Percentiles rank a stretch among this genome's conserved stretches.
phyloP scores from a whole-genome alignment of 805 yeast species.

The Candida ponderosae region DNA sequence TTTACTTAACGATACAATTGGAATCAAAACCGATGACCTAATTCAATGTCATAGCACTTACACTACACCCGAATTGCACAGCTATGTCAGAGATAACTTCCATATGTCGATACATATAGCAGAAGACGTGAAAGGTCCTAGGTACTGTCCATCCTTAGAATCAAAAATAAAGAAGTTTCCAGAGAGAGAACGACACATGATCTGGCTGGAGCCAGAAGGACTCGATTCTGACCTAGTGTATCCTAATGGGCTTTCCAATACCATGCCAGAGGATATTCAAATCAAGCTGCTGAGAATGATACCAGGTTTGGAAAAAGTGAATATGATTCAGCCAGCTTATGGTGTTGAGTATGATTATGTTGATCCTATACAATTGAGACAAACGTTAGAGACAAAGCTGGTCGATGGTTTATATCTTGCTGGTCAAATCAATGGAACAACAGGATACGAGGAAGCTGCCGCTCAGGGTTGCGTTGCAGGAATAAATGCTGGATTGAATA shows the following conservation, averaged over 20 bases:
- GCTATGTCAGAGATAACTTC: slow-evolving; percentile 58
- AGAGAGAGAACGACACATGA: slow-evolving; percentile 65
- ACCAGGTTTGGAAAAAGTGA: slow-evolving; percentile 82
- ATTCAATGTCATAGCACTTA: slow-evolving; percentile 67
- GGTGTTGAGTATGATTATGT: slow-evolving; percentile 99
- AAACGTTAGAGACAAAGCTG: slow-evolving; percentile 73
- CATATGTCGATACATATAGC: slow-evolving; percentile 83
- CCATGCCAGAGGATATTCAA: slow-evolving; percentile 95
- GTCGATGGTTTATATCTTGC: slow-evolving; percentile 80
- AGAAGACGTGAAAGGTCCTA: slow-evolving; percentile 92
- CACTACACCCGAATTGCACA: slow-evolving; percentile 72
- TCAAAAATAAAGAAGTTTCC: slow-evolving; percentile 77
- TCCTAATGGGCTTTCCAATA: slow-evolving; percentile 93
- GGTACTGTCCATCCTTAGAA: slow-evolving; percentile 96
- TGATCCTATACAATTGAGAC: slow-evolving; percentile 80
- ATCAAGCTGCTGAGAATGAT: slow-evolving; percentile 63
- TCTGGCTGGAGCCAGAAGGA: slow-evolving; percentile 98
- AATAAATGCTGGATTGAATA: slow-evolving; percentile 76
- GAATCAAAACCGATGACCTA: slow-evolving; percentile 40
- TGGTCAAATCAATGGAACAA: slow-evolving; percentile 97
- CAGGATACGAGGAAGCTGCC: slow-evolving; percentile 98
- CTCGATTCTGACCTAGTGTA: slow-evolving; percentile 78
- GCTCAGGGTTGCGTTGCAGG: slow-evolving; percentile 97
- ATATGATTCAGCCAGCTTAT: slow-evolving; percentile 92
- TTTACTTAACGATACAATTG: slow-evolving; percentile 62